phyloP scores from a whole-genome alignment of 495 filamentous ascomycete genomes.

The Tuber calosporum region DNA sequence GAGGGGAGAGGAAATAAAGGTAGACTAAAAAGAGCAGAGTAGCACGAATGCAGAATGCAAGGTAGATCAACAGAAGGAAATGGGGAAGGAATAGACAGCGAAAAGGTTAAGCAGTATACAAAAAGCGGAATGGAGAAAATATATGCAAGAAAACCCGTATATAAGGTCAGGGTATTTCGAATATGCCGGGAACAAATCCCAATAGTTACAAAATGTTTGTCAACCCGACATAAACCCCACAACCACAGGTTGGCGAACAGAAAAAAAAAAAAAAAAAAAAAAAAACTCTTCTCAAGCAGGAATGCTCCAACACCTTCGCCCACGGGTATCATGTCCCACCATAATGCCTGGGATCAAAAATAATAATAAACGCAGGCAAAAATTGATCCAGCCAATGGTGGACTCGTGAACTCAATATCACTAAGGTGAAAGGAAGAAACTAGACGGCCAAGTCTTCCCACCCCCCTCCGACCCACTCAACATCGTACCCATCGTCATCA shows the following conservation, averaged over 20 bases:
- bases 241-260: constrained; percentile 26
- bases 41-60: background rate
- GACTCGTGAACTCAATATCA: constrained; percentile 19
- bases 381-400: constrained; percentile 32
- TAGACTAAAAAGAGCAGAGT: background rate
- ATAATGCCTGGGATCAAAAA: constrained; percentile 30
- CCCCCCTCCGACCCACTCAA: constrained; percentile 41
- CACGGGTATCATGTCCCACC: constrained; percentile 9
- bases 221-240: constrained; percentile 22
- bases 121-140: constrained; percentile 33
- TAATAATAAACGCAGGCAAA: constrained; percentile 27
- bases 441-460: constrained; percentile 41
- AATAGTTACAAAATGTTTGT: constrained; percentile 40
- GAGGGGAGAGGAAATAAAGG: background rate
- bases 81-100: constrained; percentile 1
- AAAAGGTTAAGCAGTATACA: constrained; percentile 30
- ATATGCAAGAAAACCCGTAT: constrained; percentile 39
- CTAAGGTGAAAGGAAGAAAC: constrained; percentile 12
- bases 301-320: constrained; percentile 22
- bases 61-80: background rate
- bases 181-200: constrained; percentile 37
- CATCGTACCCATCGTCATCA: constrained; percentile 41
- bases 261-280: constrained; percentile 37
- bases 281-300: constrained; percentile 27
- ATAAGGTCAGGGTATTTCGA: constrained; percentile 39